These are phyloP conservation scores for Neurospora sp. DNA, from an alignment of 495 filamentous ascomycete genomes.

Conservation along the genomic window DNA sequence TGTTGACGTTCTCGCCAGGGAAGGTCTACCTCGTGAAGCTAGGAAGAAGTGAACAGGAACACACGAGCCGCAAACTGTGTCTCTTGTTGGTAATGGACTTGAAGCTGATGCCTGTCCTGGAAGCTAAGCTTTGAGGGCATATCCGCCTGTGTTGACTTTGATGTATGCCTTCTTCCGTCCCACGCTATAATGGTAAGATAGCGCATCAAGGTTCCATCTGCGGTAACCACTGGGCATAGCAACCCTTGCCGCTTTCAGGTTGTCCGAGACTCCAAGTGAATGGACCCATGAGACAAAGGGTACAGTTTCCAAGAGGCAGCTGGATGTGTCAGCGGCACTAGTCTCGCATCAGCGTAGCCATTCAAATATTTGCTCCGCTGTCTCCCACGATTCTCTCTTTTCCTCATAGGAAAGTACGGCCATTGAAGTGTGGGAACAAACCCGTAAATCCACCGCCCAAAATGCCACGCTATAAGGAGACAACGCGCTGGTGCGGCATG, in stretches of 20 bases:
- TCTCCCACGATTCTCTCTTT: not conserved
- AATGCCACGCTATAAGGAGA: not conserved
- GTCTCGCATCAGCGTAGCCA: not conserved
- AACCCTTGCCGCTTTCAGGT: not conserved
- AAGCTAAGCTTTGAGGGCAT: not conserved
- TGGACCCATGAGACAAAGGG: not conserved
- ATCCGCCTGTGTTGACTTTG: not conserved
- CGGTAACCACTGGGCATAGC: not conserved
- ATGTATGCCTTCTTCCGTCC: not conserved
- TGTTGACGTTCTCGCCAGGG: not conserved
- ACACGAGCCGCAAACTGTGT: not conserved
- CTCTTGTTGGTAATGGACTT: not conserved
- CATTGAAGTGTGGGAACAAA: not conserved
- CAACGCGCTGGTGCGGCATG: not conserved
- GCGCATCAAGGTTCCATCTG: not conserved
- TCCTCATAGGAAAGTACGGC: not conserved
- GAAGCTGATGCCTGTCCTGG: not conserved
- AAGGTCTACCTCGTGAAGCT: not conserved
- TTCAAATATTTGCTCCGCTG: not conserved
- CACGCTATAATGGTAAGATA: not conserved
- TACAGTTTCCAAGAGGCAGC: not conserved
- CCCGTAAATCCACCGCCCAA: not conserved
- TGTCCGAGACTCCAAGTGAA: not conserved
- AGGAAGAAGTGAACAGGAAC: not conserved
- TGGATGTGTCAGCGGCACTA: not conserved